Evolutionary conservation across 176 grass and related monocot genomes (phyloP), one percentile per base, ranked within the genome.

Genomic region (Musa schizocarpa): DNA sequence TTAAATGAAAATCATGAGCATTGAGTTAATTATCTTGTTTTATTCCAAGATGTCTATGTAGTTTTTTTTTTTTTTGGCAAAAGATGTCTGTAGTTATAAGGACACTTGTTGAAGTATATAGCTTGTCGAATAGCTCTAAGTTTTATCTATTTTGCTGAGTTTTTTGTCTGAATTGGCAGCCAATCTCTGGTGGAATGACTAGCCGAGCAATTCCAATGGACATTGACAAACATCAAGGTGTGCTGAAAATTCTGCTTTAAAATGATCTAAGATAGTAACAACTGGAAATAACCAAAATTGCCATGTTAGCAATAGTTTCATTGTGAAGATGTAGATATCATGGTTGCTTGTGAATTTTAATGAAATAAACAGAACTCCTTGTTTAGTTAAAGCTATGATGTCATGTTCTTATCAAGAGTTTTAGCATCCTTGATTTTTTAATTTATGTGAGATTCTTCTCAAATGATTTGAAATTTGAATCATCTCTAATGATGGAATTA

Each of bases 111-210:
- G 63, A 65, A 20, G 11, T 11, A 12, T 25, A 9, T 20, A 66
- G 11, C 22, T 29, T 25, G 64, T 66, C 6, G 20, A 11, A 22
- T 29, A 12, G 20, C 20, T 66, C 22, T 3, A 25, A 25, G n/a
- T 43, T 43, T 13, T 11, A 66, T 66, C 2, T 26, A 9, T 24
- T 23, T 25, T 26, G 11, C 29, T 65, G 63, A 65, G 1, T 14
- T 11, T 68, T 11, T 50, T 20, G 1, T 51, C 68, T 70, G 68
- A 20, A 57, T 76, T 77, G 80, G 63, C 83, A 88, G 89, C 71
- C 82, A 55, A 80, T 84, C 80, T 76, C 85, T 81, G 83, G 85
- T 64, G 89, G 59, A 72, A 72, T 85, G 75, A 65, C 62, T 90
- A 69, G 76, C 72, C 79, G 81, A 82, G 74, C 84, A 83, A 68